phyloP scores from a whole-genome alignment of 2,329 filamentous ascomycete species.

The Salinomyces thailandicus region DNA sequence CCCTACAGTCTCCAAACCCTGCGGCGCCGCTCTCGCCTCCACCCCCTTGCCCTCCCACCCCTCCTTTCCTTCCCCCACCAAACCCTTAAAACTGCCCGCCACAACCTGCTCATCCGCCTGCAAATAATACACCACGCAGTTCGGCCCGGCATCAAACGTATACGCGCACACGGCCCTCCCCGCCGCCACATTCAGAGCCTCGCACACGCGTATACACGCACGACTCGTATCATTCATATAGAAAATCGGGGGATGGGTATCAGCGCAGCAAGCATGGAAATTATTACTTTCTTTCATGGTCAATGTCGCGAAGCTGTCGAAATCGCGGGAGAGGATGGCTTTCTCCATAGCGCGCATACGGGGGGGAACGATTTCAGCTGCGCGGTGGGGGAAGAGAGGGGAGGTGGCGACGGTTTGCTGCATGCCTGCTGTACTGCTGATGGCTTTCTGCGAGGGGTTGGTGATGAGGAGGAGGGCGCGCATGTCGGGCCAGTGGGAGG shows the following conservation, averaged over 20 bases:
- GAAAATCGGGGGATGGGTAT: constrained; percentile 95
- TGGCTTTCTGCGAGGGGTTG: constrained; percentile 89
- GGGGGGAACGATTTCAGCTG: constrained; percentile 64
- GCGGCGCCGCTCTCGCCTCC: constrained; percentile 43
- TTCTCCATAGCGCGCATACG: constrained; percentile 79
- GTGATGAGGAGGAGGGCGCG: constrained; percentile 83
- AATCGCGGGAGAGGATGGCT: constrained; percentile 68
- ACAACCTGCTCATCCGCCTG: constrained; percentile 65
- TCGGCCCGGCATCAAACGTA: constrained; percentile 94
- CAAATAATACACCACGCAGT: constrained; percentile 92
- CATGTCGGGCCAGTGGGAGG: constrained; percentile 92
- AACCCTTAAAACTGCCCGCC: constrained; percentile 64
- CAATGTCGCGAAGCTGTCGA: constrained; percentile 73
- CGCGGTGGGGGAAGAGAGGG: constrained; percentile 70
- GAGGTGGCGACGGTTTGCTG: constrained; percentile 91
- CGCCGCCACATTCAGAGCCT: constrained; percentile 72
- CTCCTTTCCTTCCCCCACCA: constrained; percentile 47
- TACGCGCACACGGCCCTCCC: constrained; percentile 80
- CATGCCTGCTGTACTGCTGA: constrained; percentile 89
- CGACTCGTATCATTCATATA: constrained; percentile 93
- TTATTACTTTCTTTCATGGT: constrained; percentile 96
- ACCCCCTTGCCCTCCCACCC: constrained; percentile 58
- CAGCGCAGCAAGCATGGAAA: constrained; percentile 90
- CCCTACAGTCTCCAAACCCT: constrained; percentile 51
- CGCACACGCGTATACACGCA: constrained; percentile 77